phyloP scores from a whole-genome alignment of 352 stramenopile species.

The Globisporangium splendens region DNA sequence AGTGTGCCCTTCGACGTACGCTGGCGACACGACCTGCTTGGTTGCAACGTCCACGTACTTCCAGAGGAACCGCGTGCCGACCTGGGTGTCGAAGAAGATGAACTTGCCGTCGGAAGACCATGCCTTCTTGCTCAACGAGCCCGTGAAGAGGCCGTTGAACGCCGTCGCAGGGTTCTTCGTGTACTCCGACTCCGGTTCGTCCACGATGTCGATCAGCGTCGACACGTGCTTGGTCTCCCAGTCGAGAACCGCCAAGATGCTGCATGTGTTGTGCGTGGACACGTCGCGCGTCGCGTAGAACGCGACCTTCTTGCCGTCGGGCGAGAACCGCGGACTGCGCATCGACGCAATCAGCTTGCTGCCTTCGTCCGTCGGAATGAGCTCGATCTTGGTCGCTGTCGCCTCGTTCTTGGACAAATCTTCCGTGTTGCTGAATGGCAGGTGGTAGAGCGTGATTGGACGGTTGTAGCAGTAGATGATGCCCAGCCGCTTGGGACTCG shows the following conservation, averaged over 20 bases:
- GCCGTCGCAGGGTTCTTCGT: conserved; percentile 31
- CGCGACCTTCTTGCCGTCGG: conserved; percentile 58
- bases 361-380: conserved; percentile 32
- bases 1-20: conserved; percentile 42
- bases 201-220: conserved; percentile 61
- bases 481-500: conserved; percentile 55
- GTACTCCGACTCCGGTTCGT: conserved; percentile 38
- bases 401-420: conserved; percentile 23
- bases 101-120: conserved; percentile 56
- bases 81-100: conserved; percentile 69
- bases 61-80: conserved; percentile 62
- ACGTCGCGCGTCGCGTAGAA: conserved; percentile 70
- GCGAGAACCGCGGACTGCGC: conserved; percentile 62
- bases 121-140: conserved; percentile 38
- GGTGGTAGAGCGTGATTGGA: conserved; percentile 58
- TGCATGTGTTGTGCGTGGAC: conserved; percentile 73
- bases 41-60: conserved; percentile 63
- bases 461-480: conserved; percentile 89
- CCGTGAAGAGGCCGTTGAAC: conserved; percentile 74
- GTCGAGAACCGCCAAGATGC: conserved; percentile 54
- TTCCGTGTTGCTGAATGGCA: conserved; percentile 24
- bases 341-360: conserved; percentile 42
- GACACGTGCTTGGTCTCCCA: conserved; percentile 58
- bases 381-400: conserved; percentile 34
- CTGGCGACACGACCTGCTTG: conserved; percentile 39